These are phyloP conservation scores for Diaporthe citri DNA, from an alignment of 2,329 filamentous ascomycete species.

Conservation along the genomic window DNA sequence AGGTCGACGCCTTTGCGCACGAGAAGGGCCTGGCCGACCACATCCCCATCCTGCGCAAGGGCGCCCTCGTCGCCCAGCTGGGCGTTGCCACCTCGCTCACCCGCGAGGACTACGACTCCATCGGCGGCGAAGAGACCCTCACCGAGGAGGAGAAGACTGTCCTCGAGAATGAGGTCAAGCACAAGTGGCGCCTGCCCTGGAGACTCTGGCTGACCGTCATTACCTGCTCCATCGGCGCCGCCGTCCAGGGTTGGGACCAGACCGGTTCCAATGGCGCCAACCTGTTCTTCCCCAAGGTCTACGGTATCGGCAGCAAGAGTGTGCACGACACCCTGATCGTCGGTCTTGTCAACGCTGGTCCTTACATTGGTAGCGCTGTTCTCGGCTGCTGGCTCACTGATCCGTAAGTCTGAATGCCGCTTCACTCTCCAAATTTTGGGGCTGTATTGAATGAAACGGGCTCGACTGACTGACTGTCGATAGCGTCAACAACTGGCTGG, in stretches of 20 bases:
- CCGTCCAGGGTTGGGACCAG: conserved; percentile 63
- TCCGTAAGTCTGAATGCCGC: conserved; percentile 45
- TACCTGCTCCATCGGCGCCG: conserved; percentile 66
- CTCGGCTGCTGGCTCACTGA: conserved; percentile 22
- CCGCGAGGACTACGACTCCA: conserved; percentile 60
- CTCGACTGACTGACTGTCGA: conserved; percentile 35
- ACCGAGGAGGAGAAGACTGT: conserved; percentile 66
- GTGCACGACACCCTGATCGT: conserved; percentile 66
- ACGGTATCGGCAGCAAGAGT: conserved; percentile 57
- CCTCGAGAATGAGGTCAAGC: conserved; percentile 73
- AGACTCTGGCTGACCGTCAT: conserved; percentile 71
- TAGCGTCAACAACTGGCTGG: background rate
- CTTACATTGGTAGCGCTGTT: conserved; percentile 55
- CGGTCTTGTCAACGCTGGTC: conserved; percentile 67
- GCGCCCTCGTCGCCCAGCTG: conserved; percentile 40
- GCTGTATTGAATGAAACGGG: conserved; percentile 57
- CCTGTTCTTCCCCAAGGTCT: conserved; percentile 57
- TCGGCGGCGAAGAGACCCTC: conserved; percentile 52
- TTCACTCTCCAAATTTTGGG: conserved; percentile 49
- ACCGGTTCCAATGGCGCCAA: conserved; percentile 64
- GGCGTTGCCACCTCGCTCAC: conserved; percentile 41
- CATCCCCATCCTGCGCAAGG: conserved; percentile 61
- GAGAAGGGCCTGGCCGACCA: conserved; percentile 60
- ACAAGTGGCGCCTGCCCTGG: conserved; percentile 76
- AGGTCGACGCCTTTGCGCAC: conserved; percentile 67